Evolutionary conservation across 2,329 filamentous ascomycete species (phyloP).

Genomic region (Colletotrichum truncatum): DNA sequence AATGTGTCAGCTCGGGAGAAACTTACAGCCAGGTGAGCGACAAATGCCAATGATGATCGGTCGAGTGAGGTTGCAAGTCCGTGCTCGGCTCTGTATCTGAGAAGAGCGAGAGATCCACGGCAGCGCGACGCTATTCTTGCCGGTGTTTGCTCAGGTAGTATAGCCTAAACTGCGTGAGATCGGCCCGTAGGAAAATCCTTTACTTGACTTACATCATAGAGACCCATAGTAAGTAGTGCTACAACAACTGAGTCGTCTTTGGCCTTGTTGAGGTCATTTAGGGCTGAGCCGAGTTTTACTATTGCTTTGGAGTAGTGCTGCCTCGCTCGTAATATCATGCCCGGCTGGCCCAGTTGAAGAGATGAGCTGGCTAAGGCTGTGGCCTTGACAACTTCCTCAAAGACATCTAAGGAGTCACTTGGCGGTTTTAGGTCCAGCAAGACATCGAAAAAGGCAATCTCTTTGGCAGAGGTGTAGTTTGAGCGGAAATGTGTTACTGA

Average conservation of each 20-base stretch:
- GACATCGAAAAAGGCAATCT: neutral
- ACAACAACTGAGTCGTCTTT: slow-evolving; percentile 14
- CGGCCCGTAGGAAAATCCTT: neutral
- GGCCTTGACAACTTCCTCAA: slow-evolving; percentile 18
- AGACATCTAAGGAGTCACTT: slow-evolving; percentile 31
- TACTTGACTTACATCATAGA: slow-evolving; percentile 10
- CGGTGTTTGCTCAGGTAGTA: neutral
- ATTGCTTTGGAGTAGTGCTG: slow-evolving; percentile 12
- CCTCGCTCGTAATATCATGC: slow-evolving; percentile 12
- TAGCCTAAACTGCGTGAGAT: neutral
- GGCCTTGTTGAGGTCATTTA: neutral
- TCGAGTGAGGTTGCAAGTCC: slow-evolving; percentile 8
- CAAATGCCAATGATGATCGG: neutral
- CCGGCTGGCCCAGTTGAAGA: slow-evolving; percentile 1
- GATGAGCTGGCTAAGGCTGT: slow-evolving; percentile 24
- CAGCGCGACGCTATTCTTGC: slow-evolving; percentile 3
- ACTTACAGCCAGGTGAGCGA: neutral
- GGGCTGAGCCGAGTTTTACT: neutral
- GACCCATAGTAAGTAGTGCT: slow-evolving; percentile 5
- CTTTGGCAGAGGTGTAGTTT: slow-evolving; percentile 4
- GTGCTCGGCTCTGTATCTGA: slow-evolving; percentile 22
- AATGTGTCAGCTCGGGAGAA: neutral
- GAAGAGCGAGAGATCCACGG: slow-evolving; percentile 9
- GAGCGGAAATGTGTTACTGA: slow-evolving; percentile 9
- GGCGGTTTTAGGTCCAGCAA: neutral